Evolutionary conservation across 768 basidiomycete genomes (phyloP).

Genomic region (Mycena venus): DNA sequence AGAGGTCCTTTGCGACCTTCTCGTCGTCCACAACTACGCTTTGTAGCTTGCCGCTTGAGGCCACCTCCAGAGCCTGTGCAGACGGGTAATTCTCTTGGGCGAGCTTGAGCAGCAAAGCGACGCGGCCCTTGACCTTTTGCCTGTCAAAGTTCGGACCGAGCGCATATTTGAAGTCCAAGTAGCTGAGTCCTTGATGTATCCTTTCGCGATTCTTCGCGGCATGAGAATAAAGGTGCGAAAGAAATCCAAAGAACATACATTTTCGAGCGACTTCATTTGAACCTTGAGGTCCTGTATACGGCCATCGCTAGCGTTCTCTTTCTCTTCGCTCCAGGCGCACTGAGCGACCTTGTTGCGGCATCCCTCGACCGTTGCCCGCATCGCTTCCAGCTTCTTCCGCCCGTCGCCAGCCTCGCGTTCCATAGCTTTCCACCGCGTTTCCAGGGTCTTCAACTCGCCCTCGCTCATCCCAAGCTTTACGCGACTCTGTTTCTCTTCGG

Average conservation of each 20-base stretch:
- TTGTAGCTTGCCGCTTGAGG: slow-evolving; percentile 90
- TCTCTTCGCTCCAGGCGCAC: slow-evolving; percentile 83
- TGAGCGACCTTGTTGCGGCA: slow-evolving; percentile 64
- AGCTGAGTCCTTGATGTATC: slow-evolving; percentile 74
- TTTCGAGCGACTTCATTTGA: slow-evolving; percentile 67
- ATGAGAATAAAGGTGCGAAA: slow-evolving; percentile 23
- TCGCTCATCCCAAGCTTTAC: slow-evolving; percentile 82
- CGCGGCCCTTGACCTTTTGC: slow-evolving; percentile 89
- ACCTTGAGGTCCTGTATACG: slow-evolving; percentile 65
- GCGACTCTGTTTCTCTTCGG: slow-evolving; percentile 88
- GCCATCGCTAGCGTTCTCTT: slow-evolving; percentile 71
- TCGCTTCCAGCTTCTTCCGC: slow-evolving; percentile 72
- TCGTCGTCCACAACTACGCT: slow-evolving; percentile 96
- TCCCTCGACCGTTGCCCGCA: slow-evolving; percentile 70
- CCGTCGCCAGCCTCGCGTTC: slow-evolving; percentile 88
- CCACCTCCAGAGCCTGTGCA: slow-evolving; percentile 92
- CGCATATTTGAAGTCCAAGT: slow-evolving; percentile 87
- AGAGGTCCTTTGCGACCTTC: slow-evolving; percentile 85
- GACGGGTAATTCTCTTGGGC: slow-evolving; percentile 78
- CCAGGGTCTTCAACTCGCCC: slow-evolving; percentile 83
- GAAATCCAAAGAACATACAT: slow-evolving; percentile 60
- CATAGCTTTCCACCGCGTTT: slow-evolving; percentile 84
- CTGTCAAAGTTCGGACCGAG: slow-evolving; percentile 88
- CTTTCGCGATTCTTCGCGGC: slow-evolving; percentile 73
- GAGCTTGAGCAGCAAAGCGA: slow-evolving; percentile 89